These are phyloP conservation scores for Curvularia spicifera DNA, from an alignment of 2,329 filamentous ascomycete species.

Conservation along the genomic window DNA sequence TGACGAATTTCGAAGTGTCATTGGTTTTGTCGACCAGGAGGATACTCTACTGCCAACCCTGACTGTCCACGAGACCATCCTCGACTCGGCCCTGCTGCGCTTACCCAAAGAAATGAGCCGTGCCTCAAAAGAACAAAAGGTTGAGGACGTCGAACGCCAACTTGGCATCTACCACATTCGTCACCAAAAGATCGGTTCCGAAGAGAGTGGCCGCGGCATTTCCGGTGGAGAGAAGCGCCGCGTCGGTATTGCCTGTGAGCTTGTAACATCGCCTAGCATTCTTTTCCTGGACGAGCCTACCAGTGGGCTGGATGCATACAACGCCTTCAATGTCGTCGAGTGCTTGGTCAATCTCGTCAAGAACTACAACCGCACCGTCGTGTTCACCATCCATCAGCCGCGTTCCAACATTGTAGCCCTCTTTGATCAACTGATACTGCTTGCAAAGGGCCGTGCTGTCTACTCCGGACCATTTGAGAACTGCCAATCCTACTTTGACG, in stretches of 20 bases:
- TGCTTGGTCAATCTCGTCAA: constrained; percentile 94
- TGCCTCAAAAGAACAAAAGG: constrained; percentile 85
- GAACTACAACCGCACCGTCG: constrained; percentile 93
- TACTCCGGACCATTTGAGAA: constrained; percentile 89
- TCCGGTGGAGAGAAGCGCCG: constrained; percentile 96
- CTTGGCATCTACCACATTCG: constrained; percentile 93
- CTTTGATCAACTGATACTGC: constrained; percentile 90
- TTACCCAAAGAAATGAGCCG: constrained; percentile 91
- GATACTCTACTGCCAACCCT: constrained; percentile 95
- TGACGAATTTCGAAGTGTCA: constrained; percentile 84
- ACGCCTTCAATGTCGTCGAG: constrained; percentile 97
- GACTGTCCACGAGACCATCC: constrained; percentile 96
- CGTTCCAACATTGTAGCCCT: constrained; percentile 97
- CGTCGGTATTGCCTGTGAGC: constrained; percentile 95
- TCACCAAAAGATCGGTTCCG: constrained; percentile 93
- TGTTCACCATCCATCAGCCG: constrained; percentile 98
- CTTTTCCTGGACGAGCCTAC: constrained; percentile 97
- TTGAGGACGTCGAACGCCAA: constrained; percentile 92
- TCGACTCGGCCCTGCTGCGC: constrained; percentile 89
- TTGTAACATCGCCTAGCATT: constrained; percentile 96
- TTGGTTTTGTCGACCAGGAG: constrained; percentile 97
- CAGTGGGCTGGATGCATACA: constrained; percentile 93
- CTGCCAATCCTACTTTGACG: constrained; percentile 92
- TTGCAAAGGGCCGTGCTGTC: constrained; percentile 87
- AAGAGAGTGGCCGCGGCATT: constrained; percentile 93